Percentiles rank a stretch among this genome's conserved stretches.
phyloP scores from a whole-genome alignment of 1,284 basidiomycete species.

The Melampsora americana region DNA sequence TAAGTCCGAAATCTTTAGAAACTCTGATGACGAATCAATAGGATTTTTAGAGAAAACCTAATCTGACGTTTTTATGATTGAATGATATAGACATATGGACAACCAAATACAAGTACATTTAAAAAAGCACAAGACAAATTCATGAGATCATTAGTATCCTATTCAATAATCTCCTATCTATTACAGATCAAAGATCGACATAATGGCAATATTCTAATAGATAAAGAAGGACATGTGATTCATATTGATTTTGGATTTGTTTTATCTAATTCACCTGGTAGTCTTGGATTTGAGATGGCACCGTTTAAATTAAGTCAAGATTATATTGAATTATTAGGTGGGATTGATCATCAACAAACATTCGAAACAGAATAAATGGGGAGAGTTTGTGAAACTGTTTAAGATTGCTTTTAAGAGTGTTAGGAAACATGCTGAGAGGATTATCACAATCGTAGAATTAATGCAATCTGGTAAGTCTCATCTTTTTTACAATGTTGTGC shows the following conservation, averaged over 20 bases:
- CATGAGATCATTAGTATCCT: slow-evolving; percentile 83
- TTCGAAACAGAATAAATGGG: slow-evolving; percentile 63
- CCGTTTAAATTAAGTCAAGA: slow-evolving; percentile 96
- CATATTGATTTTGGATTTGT: slow-evolving; percentile 99
- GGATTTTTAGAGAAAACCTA: not conserved
- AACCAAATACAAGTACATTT: slow-evolving; percentile 78
- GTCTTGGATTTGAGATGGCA: slow-evolving; percentile 92
- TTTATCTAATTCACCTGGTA: slow-evolving; percentile 81
- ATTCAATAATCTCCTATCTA: slow-evolving; percentile 89
- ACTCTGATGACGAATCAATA: not conserved
- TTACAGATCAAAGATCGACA: slow-evolving; percentile 98
- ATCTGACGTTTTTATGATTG: not conserved
- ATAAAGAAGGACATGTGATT: slow-evolving; percentile 86
- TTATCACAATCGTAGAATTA: slow-evolving; percentile 90
- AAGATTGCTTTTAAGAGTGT: slow-evolving; percentile 88
- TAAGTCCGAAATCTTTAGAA: slow-evolving; percentile 55
- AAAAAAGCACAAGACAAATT: slow-evolving; percentile 77
- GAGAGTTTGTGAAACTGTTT: slow-evolving; percentile 82
- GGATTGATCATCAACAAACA: slow-evolving; percentile 59
- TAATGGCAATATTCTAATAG: slow-evolving; percentile 96
- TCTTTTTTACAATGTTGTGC: too few relatives aligned
- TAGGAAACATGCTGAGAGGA: slow-evolving; percentile 92
- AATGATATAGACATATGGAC: slow-evolving; percentile 74
- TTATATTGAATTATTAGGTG: slow-evolving; percentile 94
- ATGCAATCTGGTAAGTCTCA: slow-evolving; percentile 80